These are phyloP conservation scores for Boletus rubropictus DNA, from an alignment of 768 basidiomycete genomes.

Conservation along the genomic window DNA sequence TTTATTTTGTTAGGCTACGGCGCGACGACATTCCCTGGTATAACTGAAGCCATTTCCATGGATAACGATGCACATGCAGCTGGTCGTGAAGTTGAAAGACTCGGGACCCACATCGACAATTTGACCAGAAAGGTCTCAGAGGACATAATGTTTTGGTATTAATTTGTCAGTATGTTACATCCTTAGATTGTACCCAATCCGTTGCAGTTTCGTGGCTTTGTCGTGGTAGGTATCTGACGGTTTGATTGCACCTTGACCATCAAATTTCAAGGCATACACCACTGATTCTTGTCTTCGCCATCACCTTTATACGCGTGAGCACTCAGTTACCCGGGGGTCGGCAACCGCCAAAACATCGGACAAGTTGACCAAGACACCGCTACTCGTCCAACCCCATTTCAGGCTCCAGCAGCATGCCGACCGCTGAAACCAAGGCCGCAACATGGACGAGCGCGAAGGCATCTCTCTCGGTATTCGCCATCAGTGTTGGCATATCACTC, in stretches of 20 bases:
- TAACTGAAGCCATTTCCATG: constrained; percentile 73
- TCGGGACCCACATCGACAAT: constrained; percentile 47
- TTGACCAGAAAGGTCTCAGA: constrained; percentile 35
- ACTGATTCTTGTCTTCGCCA: no score
- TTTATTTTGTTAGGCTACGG: constrained; percentile 56
- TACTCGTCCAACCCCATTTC: neutral
- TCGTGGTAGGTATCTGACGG: neutral
- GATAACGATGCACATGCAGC: constrained; percentile 62
- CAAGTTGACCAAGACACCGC: neutral
- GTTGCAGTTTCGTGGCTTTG: neutral
- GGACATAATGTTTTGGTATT: no score
- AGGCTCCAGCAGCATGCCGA: constrained; percentile 5
- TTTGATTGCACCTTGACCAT: neutral
- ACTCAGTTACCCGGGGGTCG: no score
- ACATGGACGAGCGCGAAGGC: constrained; percentile 13
- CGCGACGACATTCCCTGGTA: constrained; percentile 77
- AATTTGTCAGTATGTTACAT: neutral
- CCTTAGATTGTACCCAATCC: neutral
- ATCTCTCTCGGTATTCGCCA: constrained; percentile 23
- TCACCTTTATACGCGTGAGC: no score
- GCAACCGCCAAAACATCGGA: neutral
- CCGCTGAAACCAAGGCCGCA: neutral
- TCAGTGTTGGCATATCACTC: constrained; percentile 43
- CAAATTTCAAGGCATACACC: no score
- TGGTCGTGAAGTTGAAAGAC: constrained; percentile 55